Base-by-base conservation (phyloP, 176 grass and related monocot species). In the Aegilops umbellulata region DNA sequence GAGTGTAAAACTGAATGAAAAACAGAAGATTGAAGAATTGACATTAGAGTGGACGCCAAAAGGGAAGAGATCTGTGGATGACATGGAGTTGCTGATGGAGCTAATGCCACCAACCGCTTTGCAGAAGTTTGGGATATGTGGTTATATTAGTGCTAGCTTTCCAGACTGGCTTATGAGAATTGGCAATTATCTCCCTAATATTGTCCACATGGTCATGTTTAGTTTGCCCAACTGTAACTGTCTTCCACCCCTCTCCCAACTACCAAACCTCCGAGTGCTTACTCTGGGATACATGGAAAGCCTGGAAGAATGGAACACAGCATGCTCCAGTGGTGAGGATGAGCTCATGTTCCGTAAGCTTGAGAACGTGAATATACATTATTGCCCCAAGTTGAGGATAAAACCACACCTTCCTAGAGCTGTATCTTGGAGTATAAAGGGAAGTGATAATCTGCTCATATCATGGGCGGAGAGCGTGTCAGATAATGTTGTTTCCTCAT, bases 331-430 rank as follows among this genome's bases (percentile, higher is more conserved):
- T 15, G 24, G 17, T 3, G 10, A 31, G 11, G 30, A 42, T 27
- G 32, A 61, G 9, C 9, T 83, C 35, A 83, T 83, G 69, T 83
- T 62, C 69, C 25, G 55, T 20, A 62, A 65, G 2, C 60, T 76
- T 3, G 3, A n/a, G 2, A 1, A 0, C 0, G 3, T 86, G 47
- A 5, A 0, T 10, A 70, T 70, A 79, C 0, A 0, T 68, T 0
- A 8, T 5, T 86, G 84, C 47, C 75, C 23, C 7, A 86, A 44
- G 7, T 46, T 86, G 63, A 70, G 17, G 10, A 6, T 86, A 19
- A 70, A 5, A 1, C 64, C 64, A 20, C 8, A 20, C 20, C 74
- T 64, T 8, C 75, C 75, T 70, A 70, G 12, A 79, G 64, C 4
- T 9, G 8, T 10, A 7, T 1, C 23, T 10, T 76, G 71, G 82